phyloP scores from a whole-genome alignment of 1,284 basidiomycete genomes.

The Melampsora americana region DNA sequence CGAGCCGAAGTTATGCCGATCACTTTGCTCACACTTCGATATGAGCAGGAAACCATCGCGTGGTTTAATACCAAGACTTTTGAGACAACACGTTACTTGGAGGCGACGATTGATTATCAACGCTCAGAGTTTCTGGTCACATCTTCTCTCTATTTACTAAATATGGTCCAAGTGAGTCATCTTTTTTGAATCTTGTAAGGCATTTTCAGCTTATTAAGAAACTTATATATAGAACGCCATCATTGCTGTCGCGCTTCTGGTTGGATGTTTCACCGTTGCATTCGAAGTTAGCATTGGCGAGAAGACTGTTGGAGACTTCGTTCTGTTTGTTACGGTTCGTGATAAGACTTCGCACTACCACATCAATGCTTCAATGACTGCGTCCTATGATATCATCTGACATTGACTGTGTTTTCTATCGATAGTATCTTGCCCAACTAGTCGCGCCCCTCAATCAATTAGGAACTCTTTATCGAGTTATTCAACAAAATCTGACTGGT shows the following conservation, averaged over 20 bases:
- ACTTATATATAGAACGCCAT: slow-evolving; percentile 54
- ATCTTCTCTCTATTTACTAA: slow-evolving; percentile 70
- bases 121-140: slow-evolving; percentile 68
- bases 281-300: slow-evolving; percentile 62
- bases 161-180: slow-evolving; percentile 66
- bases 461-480: slow-evolving; percentile 51
- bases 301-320: slow-evolving; percentile 49
- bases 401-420: slow-evolving; percentile 48
- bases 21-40: slow-evolving; percentile 48
- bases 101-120: slow-evolving; percentile 74
- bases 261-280: slow-evolving; percentile 73
- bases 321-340: slow-evolving; percentile 48
- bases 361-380: slow-evolving; percentile 43
- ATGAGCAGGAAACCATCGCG: slow-evolving; percentile 58
- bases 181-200: not conserved
- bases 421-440: slow-evolving; percentile 39
- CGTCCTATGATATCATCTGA: slow-evolving; percentile 52
- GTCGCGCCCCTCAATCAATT: slow-evolving; percentile 48
- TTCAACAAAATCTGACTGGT: slow-evolving; percentile 61
- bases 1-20: slow-evolving; percentile 50
- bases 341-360: slow-evolving; percentile 20
- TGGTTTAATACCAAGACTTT: slow-evolving; percentile 78
- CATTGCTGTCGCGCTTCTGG: slow-evolving; percentile 66
- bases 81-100: slow-evolving; percentile 69
- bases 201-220: not conserved